Evolutionary conservation across 371 early-diverging fungal genomes (phyloP).

Genomic region (Mortierella sp.): DNA sequence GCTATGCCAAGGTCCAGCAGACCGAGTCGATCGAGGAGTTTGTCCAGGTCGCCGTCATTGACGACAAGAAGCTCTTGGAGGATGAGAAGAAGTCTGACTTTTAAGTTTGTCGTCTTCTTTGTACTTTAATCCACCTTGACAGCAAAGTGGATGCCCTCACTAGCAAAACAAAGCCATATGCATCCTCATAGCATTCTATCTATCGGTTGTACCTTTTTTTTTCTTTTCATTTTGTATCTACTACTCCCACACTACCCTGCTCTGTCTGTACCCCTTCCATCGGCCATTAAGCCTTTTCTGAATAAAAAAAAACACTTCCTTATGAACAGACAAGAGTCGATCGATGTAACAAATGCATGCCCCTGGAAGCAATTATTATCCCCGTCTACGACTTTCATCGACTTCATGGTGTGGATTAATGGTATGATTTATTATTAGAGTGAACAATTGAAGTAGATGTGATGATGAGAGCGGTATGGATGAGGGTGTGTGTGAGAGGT

Average conservation of each 20-base stretch:
- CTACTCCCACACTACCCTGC: no score
- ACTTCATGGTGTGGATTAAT: no score
- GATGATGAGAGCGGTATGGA: not conserved
- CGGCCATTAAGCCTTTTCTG: not conserved
- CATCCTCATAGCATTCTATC: conserved; percentile 8
- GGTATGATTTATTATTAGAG: no score
- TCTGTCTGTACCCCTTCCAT: not conserved
- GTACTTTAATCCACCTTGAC: not conserved
- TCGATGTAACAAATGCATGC: not conserved
- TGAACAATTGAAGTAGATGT: not conserved
- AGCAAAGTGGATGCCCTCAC: not conserved
- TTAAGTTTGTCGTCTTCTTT: not conserved
- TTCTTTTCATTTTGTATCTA: not conserved
- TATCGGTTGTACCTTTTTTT: not conserved
- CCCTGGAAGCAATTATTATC: not conserved
- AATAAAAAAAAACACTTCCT: not conserved
- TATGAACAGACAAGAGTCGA: not conserved
- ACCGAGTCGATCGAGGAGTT: conserved; percentile 33
- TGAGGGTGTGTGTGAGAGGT: not conserved
- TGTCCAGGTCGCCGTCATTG: conserved; percentile 43
- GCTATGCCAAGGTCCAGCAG: conserved; percentile 52
- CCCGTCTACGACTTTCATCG: not conserved
- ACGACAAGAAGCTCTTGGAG: conserved; percentile 43
- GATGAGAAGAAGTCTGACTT: conserved; percentile 40
- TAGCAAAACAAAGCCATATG: not conserved